Conservation (phyloP, 2,329 filamentous ascomycete species). For the Blumeriella jaapii region DNA sequence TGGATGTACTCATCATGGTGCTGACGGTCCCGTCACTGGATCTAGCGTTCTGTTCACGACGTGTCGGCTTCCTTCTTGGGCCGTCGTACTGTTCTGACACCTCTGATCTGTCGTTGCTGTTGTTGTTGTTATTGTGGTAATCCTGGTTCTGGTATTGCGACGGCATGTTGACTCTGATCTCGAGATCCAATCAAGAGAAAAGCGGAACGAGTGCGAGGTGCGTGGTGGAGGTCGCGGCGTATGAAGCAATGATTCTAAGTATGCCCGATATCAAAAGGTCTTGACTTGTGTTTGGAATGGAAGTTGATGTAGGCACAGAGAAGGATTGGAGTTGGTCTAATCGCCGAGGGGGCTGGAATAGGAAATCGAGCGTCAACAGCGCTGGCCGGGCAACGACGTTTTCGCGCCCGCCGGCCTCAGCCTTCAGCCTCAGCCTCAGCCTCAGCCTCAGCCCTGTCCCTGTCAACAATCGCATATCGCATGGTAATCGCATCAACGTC, state of each 20-base stretch:
- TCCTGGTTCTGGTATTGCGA: conserved; percentile 25
- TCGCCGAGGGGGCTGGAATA: conserved; percentile 1
- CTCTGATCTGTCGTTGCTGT: conserved; percentile 22
- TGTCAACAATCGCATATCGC: too few relatives aligned
- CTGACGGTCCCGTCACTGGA: conserved; percentile 85
- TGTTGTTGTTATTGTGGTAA: conserved; percentile 20
- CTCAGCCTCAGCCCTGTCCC: too few relatives aligned
- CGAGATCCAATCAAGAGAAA: neutral
- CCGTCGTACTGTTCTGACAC: conserved; percentile 25
- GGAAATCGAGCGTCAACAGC: conserved; percentile 9
- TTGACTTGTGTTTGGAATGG: conserved; percentile 10
- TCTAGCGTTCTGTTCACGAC: conserved; percentile 31
- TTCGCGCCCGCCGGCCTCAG: too few relatives aligned
- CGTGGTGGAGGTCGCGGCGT: neutral
- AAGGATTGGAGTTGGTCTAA: conserved; percentile 1
- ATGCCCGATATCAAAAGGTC: conserved; percentile 9
- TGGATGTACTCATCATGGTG: conserved; percentile 62
- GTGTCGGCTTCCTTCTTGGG: conserved; percentile 23
- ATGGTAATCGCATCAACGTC: too few relatives aligned
- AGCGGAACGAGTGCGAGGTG: conserved; percentile 3
- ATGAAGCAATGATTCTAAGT: conserved; percentile 7
- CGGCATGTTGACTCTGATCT: conserved; percentile 18
- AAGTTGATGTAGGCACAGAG: neutral
- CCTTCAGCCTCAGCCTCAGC: too few relatives aligned
- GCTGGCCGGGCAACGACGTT: conserved; percentile 3